phyloP scores from a whole-genome alignment of 768 basidiomycete genomes.

The Pulveroboletus sp. region DNA sequence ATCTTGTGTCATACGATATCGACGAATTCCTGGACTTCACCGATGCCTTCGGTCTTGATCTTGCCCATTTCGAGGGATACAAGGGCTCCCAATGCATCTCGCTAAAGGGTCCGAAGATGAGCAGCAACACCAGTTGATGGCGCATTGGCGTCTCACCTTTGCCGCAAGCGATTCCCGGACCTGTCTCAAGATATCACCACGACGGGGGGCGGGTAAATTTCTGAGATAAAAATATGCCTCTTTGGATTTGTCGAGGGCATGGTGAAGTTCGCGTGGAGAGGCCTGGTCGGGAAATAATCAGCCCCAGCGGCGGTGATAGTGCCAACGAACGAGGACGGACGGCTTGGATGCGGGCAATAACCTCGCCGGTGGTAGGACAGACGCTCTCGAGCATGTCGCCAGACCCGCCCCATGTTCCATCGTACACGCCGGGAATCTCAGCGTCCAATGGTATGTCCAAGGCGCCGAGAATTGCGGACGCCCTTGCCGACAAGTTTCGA shows the following conservation, averaged over 20 bases:
- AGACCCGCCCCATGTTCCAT: slow-evolving; percentile 76
- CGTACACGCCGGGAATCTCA: slow-evolving; percentile 73
- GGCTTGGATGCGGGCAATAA: slow-evolving; percentile 69
- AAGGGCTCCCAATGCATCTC: slow-evolving; percentile 75
- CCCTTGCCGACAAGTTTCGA: slow-evolving; percentile 65
- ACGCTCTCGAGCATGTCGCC: slow-evolving; percentile 68
- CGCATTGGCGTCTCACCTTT: slow-evolving; percentile 49
- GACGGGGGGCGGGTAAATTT: slow-evolving; percentile 77
- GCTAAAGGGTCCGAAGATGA: slow-evolving; percentile 39
- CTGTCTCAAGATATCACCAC: slow-evolving; percentile 87
- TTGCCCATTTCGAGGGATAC: slow-evolving; percentile 91
- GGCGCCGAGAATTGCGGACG: slow-evolving; percentile 61
- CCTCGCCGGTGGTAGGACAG: slow-evolving; percentile 88
- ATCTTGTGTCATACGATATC: slow-evolving; percentile 68
- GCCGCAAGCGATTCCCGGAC: slow-evolving; percentile 76
- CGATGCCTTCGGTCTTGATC: slow-evolving; percentile 85
- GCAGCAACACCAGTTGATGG: not conserved
- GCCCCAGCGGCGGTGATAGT: slow-evolving; percentile 1
- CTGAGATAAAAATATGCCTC: slow-evolving; percentile 74
- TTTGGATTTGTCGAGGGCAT: slow-evolving; percentile 62
- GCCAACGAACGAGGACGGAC: slow-evolving; percentile 40
- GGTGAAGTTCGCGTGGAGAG: slow-evolving; percentile 68
- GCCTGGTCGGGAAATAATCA: slow-evolving; percentile 41
- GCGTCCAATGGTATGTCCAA: slow-evolving; percentile 56
- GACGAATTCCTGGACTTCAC: slow-evolving; percentile 94